Evolutionary conservation across 257 asterid genomes (phyloP).

Genomic region (Nicotiana noctiflora): DNA sequence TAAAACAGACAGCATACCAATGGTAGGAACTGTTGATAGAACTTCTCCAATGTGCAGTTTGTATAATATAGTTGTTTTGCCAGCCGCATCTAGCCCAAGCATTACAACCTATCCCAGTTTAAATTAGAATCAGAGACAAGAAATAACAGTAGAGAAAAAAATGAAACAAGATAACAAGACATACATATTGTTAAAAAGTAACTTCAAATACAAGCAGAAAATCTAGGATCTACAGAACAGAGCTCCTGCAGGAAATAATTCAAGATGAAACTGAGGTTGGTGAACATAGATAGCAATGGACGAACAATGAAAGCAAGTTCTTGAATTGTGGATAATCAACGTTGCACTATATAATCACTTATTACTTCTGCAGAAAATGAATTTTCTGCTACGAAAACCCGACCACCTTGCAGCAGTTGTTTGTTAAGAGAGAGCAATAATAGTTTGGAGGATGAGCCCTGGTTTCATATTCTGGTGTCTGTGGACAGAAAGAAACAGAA

Average conservation of each 20-base stretch:
- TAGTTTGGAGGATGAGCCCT: neutral
- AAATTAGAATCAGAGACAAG: neutral
- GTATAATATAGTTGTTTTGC: conserved; percentile 94
- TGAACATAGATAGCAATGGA: neutral
- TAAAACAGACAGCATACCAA: conserved; percentile 46
- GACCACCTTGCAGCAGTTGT: neutral
- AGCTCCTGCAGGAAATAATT: neutral
- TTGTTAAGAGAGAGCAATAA: neutral
- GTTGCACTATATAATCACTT: neutral
- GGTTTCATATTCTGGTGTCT: too few relatives aligned
- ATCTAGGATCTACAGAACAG: neutral
- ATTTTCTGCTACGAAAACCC: neutral
- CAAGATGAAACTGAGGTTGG: neutral
- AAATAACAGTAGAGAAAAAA: neutral
- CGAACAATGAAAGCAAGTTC: neutral
- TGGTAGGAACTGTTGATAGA: conserved; percentile 96
- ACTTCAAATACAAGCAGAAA: neutral
- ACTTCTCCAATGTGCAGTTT: conserved; percentile 98
- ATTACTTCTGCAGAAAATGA: neutral
- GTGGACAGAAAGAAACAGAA: too few relatives aligned
- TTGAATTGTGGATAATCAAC: neutral
- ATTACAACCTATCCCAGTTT: conserved; percentile 69
- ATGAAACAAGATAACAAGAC: neutral
- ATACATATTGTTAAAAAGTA: neutral
- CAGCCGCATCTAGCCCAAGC: conserved; percentile 99